Base-by-base conservation (phyloP, 331 rosid genomes). In the Malus hybrid region DNA sequence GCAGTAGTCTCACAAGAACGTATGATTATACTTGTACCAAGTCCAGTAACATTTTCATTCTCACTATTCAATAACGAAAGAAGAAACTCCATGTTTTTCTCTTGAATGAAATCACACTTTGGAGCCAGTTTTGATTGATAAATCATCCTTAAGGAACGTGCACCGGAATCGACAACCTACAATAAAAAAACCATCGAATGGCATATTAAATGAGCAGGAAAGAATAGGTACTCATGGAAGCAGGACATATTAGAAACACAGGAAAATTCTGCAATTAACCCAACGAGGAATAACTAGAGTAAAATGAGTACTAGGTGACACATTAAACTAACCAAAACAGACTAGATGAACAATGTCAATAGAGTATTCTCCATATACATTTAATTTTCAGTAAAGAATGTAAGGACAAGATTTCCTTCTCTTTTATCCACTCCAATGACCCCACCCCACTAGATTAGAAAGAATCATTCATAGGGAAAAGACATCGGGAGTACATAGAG, bases 51-150 rank as follows among this genome's bases (percentile, higher is more conserved):
- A 78, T 87, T 88, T 80, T 88, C 97, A 64, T 87, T 92, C 72
- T 90, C 87, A 75, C 84, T 85, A 69, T 81, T 83, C 84, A 92
- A 84, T 82, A 92, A 76, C 13, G 85, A 90, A 70, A 88, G 89
- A 80, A 92, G 85, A 88, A 87, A 92, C 20, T 84, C 79, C 77
- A 82, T 84, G 84, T 82, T 87, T 83, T 79, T 81, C 74, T 81
- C 87, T 71, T 68, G 74, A 71, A 90, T 76, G 78, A 92, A 87
- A 72, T 90, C 92, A 75, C 81, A 87, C 77, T 92, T 92, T 0
- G 96, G 97, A 81, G 96, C 93, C 24, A 82, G 81, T 76, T 84
- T 87, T 12, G 97, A 92, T 70, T 90, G 96, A 82, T 88, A 92
- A 77, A 92, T 86, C 97, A 92, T 92, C 71, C 87, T 77, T 56